phyloP scores from a whole-genome alignment of 345 rosid species.

The Eutrema japonicum region DNA sequence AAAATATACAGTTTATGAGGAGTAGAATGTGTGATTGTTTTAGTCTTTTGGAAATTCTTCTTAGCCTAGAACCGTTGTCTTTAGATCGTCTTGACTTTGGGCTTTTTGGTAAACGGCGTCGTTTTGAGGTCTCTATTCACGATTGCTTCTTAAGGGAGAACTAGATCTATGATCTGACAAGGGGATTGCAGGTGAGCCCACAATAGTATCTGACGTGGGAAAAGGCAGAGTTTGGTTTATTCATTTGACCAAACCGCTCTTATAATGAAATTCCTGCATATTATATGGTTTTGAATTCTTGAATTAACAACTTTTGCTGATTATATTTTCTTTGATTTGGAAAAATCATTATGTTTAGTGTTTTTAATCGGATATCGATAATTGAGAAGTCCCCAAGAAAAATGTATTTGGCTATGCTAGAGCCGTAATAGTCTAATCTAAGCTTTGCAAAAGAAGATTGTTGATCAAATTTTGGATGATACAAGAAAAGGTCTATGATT shows the following conservation, averaged over 20 bases:
- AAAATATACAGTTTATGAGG: too few species aligned
- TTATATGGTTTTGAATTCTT: neutral
- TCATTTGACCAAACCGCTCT: neutral
- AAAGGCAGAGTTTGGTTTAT: slow-evolving; percentile 18
- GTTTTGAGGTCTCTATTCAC: too few species aligned
- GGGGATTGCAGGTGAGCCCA: slow-evolving; percentile 1
- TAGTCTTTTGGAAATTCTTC: too few species aligned
- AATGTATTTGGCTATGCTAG: too few species aligned
- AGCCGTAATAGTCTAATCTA: too few species aligned
- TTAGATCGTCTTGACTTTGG: too few species aligned
- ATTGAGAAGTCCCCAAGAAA: neutral
- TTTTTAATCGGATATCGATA: neutral
- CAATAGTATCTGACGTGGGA: slow-evolving; percentile 15
- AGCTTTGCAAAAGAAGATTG: too few species aligned
- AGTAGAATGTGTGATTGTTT: too few species aligned
- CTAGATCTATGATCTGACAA: neutral
- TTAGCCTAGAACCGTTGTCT: too few species aligned
- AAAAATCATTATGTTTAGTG: neutral
- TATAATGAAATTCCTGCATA: neutral
- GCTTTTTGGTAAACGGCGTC: too few species aligned
- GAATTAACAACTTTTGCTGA: neutral
- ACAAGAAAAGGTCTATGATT: neutral
- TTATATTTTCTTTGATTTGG: neutral
- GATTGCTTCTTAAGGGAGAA: too few species aligned
- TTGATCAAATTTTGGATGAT: neutral